Evolutionary conservation across 176 grass and related monocot species (phyloP).

Genomic region (Hordeum vulgare): DNA sequence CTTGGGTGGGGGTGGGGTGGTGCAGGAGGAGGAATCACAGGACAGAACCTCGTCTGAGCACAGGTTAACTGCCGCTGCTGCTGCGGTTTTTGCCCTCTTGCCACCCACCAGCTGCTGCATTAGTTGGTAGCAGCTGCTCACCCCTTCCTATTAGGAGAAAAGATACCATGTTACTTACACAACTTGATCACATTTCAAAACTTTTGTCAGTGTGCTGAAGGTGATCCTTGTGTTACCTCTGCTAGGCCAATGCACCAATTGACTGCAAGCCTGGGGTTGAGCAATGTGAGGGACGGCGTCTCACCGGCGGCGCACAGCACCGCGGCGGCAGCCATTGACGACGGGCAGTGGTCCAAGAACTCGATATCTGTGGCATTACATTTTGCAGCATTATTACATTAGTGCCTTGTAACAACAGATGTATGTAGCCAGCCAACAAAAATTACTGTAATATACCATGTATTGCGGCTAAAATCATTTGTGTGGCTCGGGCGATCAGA

Average conservation of each 20-base stretch:
- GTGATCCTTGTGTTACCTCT: constrained; percentile 41
- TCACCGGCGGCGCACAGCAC: constrained; percentile 67
- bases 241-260: constrained; percentile 85
- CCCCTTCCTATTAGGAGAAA: constrained; percentile 51
- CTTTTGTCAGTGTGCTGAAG: not conserved
- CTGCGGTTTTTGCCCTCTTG: constrained; percentile 29
- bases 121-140: constrained; percentile 60
- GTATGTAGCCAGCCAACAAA: not conserved
- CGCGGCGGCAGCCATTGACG: constrained; percentile 72
- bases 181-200: not conserved
- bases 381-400: constrained; percentile 11
- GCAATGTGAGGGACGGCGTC: constrained; percentile 34
- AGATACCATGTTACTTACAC: not conserved
- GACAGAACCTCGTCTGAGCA: constrained; percentile 33
- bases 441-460: constrained; percentile 36
- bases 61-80: constrained; percentile 21
- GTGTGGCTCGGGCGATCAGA: constrained; percentile 49
- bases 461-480: constrained; percentile 55
- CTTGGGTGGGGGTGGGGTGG: constrained; percentile 39
- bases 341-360: constrained; percentile 72
- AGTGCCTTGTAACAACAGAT: not conserved
- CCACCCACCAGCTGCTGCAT: constrained; percentile 52
- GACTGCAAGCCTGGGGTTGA: constrained; percentile 44
- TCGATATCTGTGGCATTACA: constrained; percentile 44
- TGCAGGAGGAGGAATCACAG: constrained; percentile 32